Evolutionary conservation across 2,329 filamentous ascomycete species (phyloP), one percentile per base, ranked within the genome.

Genomic region (Pseudocercospora pini-densiflorae): DNA sequence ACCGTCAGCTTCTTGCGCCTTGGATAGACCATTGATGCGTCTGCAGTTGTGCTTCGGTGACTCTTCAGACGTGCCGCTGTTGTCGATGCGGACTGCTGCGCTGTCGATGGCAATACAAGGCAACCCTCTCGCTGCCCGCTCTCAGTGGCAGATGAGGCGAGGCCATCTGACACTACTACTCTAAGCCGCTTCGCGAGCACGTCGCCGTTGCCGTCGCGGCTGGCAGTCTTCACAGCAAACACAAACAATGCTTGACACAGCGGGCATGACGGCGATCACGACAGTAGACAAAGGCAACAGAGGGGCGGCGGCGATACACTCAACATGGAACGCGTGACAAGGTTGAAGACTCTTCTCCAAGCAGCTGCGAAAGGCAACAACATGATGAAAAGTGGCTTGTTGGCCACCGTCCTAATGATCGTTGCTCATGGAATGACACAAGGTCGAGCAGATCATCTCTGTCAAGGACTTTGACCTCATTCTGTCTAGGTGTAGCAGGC

Each of bases 291-390:
- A 55, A 31, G 27, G 19, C 19, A 33, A 14, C 31, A 21, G 19
- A 19, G 27, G n/a, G 33, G 14, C 7, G 45, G 9, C 29, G 29
- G 47, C 21, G 21, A 9, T 14, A 7, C 47, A 14, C 5, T 53
- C 47, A n/a, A 53, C 47, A 53, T 27, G 21, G 21, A 53, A 23
- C 19, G 21, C 47, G 21, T 23, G 19, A 53, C 47, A 23, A 43
- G 24, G 16, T 23, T 5, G n/a, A 33, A 61, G 59, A 29, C 47
- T 53, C 59, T 61, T 61, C 59, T 61, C 59, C 59, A 61, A 61
- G 59, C 59, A 36, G 47, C 24, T 31, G 59, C 59, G n/a, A 51
- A 31, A 7, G n/a, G 59, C 59, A 31, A 61, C 47, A 40, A 51
- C 59, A 53, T 61, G 59, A 61, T 61, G 59, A 61, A 61, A 61